These are phyloP conservation scores for Rosa hybrid DNA, from an alignment of 331 rosid species.

Conservation along the genomic window DNA sequence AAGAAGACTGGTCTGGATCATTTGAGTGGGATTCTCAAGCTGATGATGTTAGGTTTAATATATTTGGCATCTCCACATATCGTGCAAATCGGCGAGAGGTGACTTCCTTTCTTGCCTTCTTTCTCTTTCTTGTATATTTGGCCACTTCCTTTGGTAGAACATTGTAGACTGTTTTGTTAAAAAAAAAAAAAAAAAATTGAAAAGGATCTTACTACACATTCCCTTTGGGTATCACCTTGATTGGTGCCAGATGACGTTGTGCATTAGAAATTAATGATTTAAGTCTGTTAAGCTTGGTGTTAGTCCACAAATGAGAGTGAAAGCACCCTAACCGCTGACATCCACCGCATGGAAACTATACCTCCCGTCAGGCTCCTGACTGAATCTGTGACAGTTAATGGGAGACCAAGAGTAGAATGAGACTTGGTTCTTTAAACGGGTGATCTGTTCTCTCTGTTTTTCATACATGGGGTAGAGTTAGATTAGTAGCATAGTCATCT, in stretches of 20 bases:
- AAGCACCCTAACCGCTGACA: background rate
- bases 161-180: background rate
- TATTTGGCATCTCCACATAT: conserved; percentile 82
- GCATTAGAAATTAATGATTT: background rate
- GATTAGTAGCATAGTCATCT: background rate
- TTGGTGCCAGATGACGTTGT: background rate
- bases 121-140: background rate
- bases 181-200: background rate
- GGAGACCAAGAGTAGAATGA: too few species aligned
- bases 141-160: background rate
- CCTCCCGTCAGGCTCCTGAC: background rate
- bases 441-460: background rate
- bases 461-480: background rate
- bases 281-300: background rate
- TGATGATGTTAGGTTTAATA: conserved; percentile 65
- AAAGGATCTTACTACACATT: background rate
- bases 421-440: too few species aligned
- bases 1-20: conserved; percentile 72
- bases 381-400: too few species aligned
- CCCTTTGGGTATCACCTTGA: background rate
- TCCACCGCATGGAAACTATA: background rate
- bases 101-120: background rate
- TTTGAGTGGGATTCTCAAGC: conserved; percentile 91
- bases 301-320: background rate
- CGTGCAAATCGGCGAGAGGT: conserved; percentile 95